These are phyloP conservation scores for Cyanidioschyzon merolae DNA, from an alignment of 23 red algal genomes.

Conservation along the genomic window DNA sequence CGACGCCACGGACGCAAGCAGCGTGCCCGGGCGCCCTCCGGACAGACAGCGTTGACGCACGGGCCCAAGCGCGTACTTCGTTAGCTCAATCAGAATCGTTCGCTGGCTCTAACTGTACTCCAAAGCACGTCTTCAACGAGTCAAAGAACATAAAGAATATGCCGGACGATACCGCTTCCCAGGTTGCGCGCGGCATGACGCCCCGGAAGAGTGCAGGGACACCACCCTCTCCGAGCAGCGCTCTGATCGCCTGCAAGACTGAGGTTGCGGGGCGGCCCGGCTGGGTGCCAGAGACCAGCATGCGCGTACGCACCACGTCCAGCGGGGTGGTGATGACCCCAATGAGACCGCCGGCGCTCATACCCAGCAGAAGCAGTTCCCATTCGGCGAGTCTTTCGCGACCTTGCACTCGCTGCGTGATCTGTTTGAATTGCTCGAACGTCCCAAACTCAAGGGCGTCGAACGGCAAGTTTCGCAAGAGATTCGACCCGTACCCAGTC, in stretches of 20 bases:
- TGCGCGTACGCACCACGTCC: slow-evolving; percentile 22
- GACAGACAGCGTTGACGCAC: too few species aligned
- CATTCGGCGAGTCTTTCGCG: background rate
- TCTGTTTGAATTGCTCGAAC: slow-evolving; percentile 29
- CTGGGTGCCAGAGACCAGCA: slow-evolving; percentile 14
- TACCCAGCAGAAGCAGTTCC: slow-evolving; percentile 22
- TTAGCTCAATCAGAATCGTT: background rate
- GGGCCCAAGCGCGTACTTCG: background rate
- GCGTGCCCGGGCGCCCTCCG: too few species aligned
- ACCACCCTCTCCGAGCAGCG: background rate
- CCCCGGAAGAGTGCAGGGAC: slow-evolving; percentile 13
- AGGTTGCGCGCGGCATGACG: slow-evolving; percentile 13
- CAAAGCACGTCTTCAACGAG: slow-evolving; percentile 27
- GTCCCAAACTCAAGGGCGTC: slow-evolving; percentile 41
- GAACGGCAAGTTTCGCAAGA: slow-evolving; percentile 32
- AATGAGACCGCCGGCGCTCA: slow-evolving; percentile 16
- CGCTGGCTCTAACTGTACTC: background rate
- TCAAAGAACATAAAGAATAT: slow-evolving; percentile 34
- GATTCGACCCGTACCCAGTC: slow-evolving; percentile 16
- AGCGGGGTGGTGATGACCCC: slow-evolving; percentile 25
- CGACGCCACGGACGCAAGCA: background rate
- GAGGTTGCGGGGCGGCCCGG: background rate
- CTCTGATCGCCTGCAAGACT: background rate
- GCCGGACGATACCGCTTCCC: slow-evolving; percentile 29
- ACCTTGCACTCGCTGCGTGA: background rate